A percentile compares a stretch with the other conserved stretches of the same genome.
phyloP scores from a whole-genome alignment of 352 stramenopile genomes.

The Pythium sp. region DNA sequence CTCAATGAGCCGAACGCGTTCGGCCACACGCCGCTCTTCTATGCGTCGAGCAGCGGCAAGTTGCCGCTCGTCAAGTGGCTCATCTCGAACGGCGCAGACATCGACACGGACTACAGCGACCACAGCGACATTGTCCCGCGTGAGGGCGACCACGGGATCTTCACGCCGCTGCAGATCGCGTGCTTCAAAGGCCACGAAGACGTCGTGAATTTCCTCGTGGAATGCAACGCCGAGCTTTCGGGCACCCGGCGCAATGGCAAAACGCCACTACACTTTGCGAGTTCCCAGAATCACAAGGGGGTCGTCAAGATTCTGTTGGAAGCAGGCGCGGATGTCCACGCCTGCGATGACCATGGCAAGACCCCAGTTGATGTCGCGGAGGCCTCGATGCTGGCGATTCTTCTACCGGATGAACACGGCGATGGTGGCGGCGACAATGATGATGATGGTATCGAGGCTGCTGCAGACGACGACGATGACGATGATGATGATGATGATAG shows the following conservation, averaged over 20 bases:
- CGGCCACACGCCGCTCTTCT: constrained; percentile 78
- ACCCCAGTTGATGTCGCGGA: constrained; percentile 66
- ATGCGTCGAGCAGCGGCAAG: constrained; percentile 68
- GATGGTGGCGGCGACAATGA: constrained; percentile 17
- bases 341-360: constrained; percentile 52
- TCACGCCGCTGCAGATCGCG: constrained; percentile 78
- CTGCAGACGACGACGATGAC: constrained; percentile 17
- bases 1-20: constrained; percentile 78
- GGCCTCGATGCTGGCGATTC: constrained; percentile 35
- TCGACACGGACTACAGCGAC: constrained; percentile 80
- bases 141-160: constrained; percentile 63
- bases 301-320: constrained; percentile 72
- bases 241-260: constrained; percentile 69
- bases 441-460: constrained; percentile 24
- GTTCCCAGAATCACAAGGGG: constrained; percentile 48
- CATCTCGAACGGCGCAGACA: constrained; percentile 79
- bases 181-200: constrained; percentile 70
- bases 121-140: constrained; percentile 41
- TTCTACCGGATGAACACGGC: constrained; percentile 49
- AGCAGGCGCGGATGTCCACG: constrained; percentile 63
- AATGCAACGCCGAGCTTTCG: constrained; percentile 76
- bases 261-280: constrained; percentile 70
- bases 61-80: constrained; percentile 82
- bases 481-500: constrained; percentile 35
- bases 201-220: constrained; percentile 73